Base-by-base conservation (phyloP, 108 stramenopile species). In the Asterionellopsis glacialis region DNA sequence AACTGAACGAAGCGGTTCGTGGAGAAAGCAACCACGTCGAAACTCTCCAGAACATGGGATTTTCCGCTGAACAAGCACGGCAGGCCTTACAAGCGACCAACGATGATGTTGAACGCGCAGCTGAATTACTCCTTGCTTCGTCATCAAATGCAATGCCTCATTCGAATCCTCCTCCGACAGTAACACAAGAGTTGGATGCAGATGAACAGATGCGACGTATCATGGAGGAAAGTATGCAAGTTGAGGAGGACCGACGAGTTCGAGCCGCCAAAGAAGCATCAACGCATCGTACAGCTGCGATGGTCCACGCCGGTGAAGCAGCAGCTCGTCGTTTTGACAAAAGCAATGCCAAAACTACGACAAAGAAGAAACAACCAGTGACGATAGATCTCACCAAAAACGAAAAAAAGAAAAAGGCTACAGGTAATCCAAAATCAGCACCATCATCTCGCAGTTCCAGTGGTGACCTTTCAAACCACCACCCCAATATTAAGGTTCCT, bases 401-500 rank as follows among this genome's bases (percentile, higher is more conserved):
- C 33, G 33, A 33, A 16, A 48, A 48, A 9, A 24, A 11, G n/a
- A 45, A 13, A 19, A 44, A 44, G 21, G 44, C 41, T 47, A 4
- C 39, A 42, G 26, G 11, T 16, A 10, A 12, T 52, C 19, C 25
- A 13, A 18, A 50, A 13, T 38, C 51, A 13, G 16, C 42, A 24
- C 14, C 45, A 47, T 12, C 43, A 15, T 18, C 14, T 33, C 26
- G 38, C 5, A 55, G 41, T 12, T 49, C 18, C 18, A 54, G 25
- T 9, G 45, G 41, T 1, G n/a, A 55, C 0, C 48, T 63, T 0
- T 18, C 56, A 11, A 7, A 3, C 1, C 38, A 57, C 9, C 85
- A 86, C 62, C 92, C 92, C 2, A 60, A 69, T 25, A 79, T 90
- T 43, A 79, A 87, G 64, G 53, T 90, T 13, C 84, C 88, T n/a